These are phyloP conservation scores for Phytophthora foliorum DNA, from an alignment of 352 stramenopile species.

Conservation along the genomic window DNA sequence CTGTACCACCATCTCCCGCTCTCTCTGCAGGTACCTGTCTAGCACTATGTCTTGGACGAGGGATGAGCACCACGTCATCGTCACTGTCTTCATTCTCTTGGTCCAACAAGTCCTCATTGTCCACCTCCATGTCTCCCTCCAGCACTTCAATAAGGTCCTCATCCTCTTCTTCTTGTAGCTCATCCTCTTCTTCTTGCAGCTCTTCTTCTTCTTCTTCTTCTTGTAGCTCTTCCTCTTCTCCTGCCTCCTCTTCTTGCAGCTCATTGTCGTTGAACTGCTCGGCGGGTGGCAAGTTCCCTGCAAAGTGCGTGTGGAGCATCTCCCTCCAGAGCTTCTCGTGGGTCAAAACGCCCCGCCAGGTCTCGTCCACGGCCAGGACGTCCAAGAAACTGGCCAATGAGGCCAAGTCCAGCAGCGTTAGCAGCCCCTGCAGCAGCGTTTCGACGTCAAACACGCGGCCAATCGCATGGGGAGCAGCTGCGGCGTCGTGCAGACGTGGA, in stretches of 20 bases:
- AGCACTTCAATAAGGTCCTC: conserved; percentile 25
- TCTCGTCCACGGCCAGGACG: conserved; percentile 33
- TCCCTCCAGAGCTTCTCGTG: conserved; percentile 38
- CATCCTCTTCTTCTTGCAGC: conserved; percentile 26
- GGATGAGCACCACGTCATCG: neutral
- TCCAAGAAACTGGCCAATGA: conserved; percentile 43
- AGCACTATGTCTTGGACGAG: conserved; percentile 11
- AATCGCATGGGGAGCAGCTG: neutral
- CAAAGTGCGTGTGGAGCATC: conserved; percentile 34
- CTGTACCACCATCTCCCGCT: neutral
- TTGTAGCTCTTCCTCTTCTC: conserved; percentile 21
- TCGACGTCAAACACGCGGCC: conserved; percentile 45
- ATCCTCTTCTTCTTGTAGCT: conserved; percentile 7
- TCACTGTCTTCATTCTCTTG: conserved; percentile 20
- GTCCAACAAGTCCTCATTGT: conserved; percentile 31
- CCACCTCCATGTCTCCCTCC: conserved; percentile 29
- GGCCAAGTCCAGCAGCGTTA: conserved; percentile 38
- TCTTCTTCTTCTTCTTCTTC: conserved; percentile 24
- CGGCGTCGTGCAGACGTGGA: conserved; percentile 5
- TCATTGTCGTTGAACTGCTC: conserved; percentile 41
- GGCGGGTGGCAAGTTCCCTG: conserved; percentile 19
- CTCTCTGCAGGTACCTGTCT: neutral
- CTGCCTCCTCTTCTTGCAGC: conserved; percentile 26
- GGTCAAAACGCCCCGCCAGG: conserved; percentile 34
- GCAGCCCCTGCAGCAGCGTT: conserved; percentile 38